These are phyloP conservation scores for Parathielavia hyrcaniae DNA, from an alignment of 495 filamentous ascomycete species.

Conservation along the genomic window DNA sequence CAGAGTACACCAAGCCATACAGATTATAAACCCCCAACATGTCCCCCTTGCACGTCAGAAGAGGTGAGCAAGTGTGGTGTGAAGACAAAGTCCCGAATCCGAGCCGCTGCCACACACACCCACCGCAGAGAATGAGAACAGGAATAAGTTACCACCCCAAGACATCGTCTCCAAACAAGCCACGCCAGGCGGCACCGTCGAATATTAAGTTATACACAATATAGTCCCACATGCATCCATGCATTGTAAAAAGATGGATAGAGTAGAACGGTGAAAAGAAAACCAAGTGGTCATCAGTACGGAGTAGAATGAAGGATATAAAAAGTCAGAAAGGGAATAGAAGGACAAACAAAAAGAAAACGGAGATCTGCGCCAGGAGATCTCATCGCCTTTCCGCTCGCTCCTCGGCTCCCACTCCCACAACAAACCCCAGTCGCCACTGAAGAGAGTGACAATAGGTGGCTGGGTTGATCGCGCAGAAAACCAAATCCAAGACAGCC, in stretches of 20 bases:
- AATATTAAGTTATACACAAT: slow-evolving; percentile 27
- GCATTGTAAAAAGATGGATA: neutral
- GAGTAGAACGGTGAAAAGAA: neutral
- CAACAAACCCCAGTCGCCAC: too few relatives aligned
- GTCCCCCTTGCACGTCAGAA: too few relatives aligned
- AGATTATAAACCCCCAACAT: too few relatives aligned
- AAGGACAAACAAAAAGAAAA: neutral
- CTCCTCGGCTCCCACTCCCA: too few relatives aligned
- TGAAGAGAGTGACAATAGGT: too few relatives aligned
- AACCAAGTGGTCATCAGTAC: too few relatives aligned
- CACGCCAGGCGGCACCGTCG: slow-evolving; percentile 16
- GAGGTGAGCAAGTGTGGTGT: too few relatives aligned
- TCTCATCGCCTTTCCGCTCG: neutral
- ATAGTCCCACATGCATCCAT: neutral
- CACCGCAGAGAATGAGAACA: neutral
- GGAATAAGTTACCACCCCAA: slow-evolving; percentile 6
- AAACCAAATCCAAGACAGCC: neutral
- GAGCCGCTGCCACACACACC: too few relatives aligned
- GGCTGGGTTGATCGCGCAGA: too few relatives aligned
- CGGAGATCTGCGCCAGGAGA: neutral
- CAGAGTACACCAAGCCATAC: too few relatives aligned
- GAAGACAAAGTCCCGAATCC: too few relatives aligned
- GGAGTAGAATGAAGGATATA: slow-evolving; percentile 1
- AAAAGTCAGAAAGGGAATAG: neutral
- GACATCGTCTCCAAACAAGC: slow-evolving; percentile 6